Base-by-base conservation (phyloP, 208 protist genomes). In the Wallacemonas collosoma region DNA sequence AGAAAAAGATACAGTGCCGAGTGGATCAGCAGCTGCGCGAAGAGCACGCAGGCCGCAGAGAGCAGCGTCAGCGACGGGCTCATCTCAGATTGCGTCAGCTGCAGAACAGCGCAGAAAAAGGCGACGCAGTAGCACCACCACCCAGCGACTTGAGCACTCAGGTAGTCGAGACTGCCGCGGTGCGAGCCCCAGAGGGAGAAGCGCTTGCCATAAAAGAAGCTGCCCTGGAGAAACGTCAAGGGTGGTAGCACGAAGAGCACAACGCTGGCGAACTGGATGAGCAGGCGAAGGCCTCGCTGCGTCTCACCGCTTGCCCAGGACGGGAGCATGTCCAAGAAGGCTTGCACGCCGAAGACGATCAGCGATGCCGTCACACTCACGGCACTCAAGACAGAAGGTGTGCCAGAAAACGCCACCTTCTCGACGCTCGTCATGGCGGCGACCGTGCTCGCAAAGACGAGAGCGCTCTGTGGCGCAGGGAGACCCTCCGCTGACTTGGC, bases 11-110 rank as follows among this genome's bases (percentile, higher is more conserved):
- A 68, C 43, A 95, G 76, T 11, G 90, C 91, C 12, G 79, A 71
- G 75, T 95, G 90, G 43, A 93, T 81, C 55, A 87, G 81, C 14
- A 85, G 66, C 71, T 95, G 90, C 36, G 90, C 80, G 36, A 93
- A 69, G 6, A 86, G 66, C 1, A 83, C 60, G 45, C 75, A 70
- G 11, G 77, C 71, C 2, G 83, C 76, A 15, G 79, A 60, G 47
- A 88, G 75, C n/a, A 95, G 65, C 14, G 86, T 55, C 71, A 90
- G 72, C 11, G 71, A 77, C 51, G 80, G 78, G 54, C 72, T 48
- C 68, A 75, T 73, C 45, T 58, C 35, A 35, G 65, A 56, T 50
- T 93, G 78, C 9, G 72, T 88, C 58, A 83, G 60, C 43, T 93
- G 83, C 56, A 92, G 61, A n/a, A 80, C 81, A 50, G 73, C 79